Percentiles rank a stretch among this genome's conserved stretches.
phyloP scores from a whole-genome alignment of 352 stramenopile genomes.

The Phytophthora fragariae region DNA sequence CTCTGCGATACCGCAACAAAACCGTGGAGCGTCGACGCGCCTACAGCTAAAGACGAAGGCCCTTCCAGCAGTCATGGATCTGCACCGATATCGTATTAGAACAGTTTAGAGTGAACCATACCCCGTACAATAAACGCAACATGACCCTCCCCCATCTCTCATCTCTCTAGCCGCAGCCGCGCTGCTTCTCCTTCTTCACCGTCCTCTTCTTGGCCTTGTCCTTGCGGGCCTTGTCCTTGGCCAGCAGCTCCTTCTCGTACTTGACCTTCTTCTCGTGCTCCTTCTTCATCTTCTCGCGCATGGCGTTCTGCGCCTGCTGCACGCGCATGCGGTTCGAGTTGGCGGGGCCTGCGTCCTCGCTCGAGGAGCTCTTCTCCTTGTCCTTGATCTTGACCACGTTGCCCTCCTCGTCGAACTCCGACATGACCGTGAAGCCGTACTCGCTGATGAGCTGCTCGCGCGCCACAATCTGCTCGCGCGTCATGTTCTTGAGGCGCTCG shows the following conservation, averaged over 20 bases:
- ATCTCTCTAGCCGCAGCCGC: slow-evolving; percentile 57
- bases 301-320: slow-evolving; percentile 54
- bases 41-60: slow-evolving; percentile 12
- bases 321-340: slow-evolving; percentile 71
- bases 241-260: slow-evolving; percentile 74
- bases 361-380: slow-evolving; percentile 53
- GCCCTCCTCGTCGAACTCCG: slow-evolving; percentile 85
- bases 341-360: slow-evolving; percentile 37
- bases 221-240: slow-evolving; percentile 73
- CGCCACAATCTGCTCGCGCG: slow-evolving; percentile 70
- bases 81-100: slow-evolving; percentile 12
- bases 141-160: not conserved
- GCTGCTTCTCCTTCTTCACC: slow-evolving; percentile 77
- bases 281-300: slow-evolving; percentile 78
- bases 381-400: slow-evolving; percentile 83
- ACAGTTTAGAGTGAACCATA: slow-evolving; percentile 18
- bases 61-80: not conserved
- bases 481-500: slow-evolving; percentile 76
- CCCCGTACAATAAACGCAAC: slow-evolving; percentile 21
- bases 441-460: slow-evolving; percentile 83
- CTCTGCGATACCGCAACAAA: slow-evolving; percentile 37
- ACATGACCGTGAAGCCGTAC: slow-evolving; percentile 83
- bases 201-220: slow-evolving; percentile 80
- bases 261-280: slow-evolving; percentile 78
- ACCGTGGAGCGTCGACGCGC: slow-evolving; percentile 21